phyloP scores from a whole-genome alignment of 148 eudicot species.

The Amaranthus cruentus region DNA sequence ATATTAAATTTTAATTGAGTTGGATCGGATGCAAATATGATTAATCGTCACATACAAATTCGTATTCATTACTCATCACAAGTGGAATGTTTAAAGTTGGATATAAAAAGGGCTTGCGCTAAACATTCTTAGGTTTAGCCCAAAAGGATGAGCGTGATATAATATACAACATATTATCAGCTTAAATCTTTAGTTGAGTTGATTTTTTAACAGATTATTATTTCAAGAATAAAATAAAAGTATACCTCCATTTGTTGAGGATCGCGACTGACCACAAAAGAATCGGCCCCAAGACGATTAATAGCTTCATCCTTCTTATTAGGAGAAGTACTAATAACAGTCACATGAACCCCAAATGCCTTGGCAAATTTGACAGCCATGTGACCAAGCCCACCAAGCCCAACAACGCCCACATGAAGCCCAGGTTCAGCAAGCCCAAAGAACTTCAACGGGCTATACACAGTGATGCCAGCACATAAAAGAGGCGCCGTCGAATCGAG shows the following conservation, averaged over 20 bases:
- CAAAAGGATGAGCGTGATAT: too few relatives aligned
- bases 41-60: too few relatives aligned
- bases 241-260: constrained; percentile 31
- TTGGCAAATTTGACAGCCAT: constrained; percentile 30
- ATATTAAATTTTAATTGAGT: too few relatives aligned
- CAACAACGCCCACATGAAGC: constrained; percentile 27
- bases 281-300: constrained; percentile 34
- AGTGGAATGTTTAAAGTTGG: too few relatives aligned
- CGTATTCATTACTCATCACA: too few relatives aligned
- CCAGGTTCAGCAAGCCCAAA: constrained; percentile 25
- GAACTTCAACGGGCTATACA: constrained; percentile 24
- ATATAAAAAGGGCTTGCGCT: too few relatives aligned
- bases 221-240: too few relatives aligned
- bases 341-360: constrained; percentile 37
- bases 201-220: too few relatives aligned
- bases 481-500: constrained; percentile 26
- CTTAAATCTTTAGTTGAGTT: too few relatives aligned
- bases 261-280: constrained; percentile 28
- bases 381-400: constrained; percentile 45
- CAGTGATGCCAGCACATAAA: constrained; percentile 29
- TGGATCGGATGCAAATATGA: too few relatives aligned
- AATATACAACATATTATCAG: too few relatives aligned
- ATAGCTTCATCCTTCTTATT: constrained; percentile 46
- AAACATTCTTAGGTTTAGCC: too few relatives aligned
- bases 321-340: constrained; percentile 43